Evolutionary conservation across 73 alveolate species (phyloP), one percentile per base, ranked within the genome.

Genomic region (Effrenium voratum): DNA sequence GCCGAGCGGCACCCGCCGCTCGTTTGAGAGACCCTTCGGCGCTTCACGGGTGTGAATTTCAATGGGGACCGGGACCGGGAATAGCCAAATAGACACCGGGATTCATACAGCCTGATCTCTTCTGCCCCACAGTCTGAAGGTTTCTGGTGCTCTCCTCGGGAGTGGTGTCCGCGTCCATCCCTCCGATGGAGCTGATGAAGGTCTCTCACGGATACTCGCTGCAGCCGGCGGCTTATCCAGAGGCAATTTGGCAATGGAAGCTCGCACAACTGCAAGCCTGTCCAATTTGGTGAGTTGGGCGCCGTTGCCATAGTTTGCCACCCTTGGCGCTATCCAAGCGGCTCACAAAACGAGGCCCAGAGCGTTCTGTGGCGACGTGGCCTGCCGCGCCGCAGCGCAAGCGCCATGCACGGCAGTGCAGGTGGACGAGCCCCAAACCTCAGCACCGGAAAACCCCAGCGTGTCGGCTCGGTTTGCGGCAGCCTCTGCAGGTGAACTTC

Each of bases 391-490:
- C 38, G 44, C 93, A 24, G 79, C 49, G 36, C 26, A 34, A 59
- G 93, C 79, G 93, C 93, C 93, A 38, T 84, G 93, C 93, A 84
- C 93, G 66, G 93, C 93, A 55, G 93, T 84, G 93, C 93, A 84
- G 93, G 93, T 84, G 93, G 93, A 84, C 70, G 79, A 50, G 93
- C 93, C 93, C 66, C 93, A 84, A 84, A 84, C 57, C 93, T 84
- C 93, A 84, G 93, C 70, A 47, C 60, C 40, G 60, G 22, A 59
- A 70, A 30, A 70, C n/a, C n/a, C 49, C 82, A 34, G 82, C 16
- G n/a, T 57, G 72, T 57, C 72, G n/a, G 28, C 28, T 22, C 28
- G 72, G 72, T 57, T 30, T 57, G 55, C 47, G 15, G 41, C 57
- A 16, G 55, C 28, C 93, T 84, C 73, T 84, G 93, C 93, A 84